Conservation (phyloP, 495 filamentous ascomycete genomes). For the Apiosordaria backusii region DNA sequence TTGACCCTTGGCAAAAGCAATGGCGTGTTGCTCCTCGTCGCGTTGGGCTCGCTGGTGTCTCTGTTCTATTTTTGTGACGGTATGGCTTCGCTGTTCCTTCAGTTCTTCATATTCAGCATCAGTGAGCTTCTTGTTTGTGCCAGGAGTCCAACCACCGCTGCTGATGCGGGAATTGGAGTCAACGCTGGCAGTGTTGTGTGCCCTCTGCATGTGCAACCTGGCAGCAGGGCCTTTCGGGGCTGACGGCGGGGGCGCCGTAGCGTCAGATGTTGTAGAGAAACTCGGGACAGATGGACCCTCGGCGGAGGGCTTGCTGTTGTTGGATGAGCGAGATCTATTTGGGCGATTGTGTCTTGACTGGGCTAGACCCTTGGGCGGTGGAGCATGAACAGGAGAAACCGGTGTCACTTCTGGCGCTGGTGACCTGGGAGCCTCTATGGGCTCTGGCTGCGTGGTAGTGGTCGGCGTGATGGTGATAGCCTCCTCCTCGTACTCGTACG, state of each 20-base stretch:
- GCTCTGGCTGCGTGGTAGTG: not conserved
- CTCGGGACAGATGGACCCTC: slow-evolving; percentile 11
- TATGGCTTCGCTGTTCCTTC: slow-evolving; percentile 49
- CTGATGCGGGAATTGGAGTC: slow-evolving; percentile 35
- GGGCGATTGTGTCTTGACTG: slow-evolving; percentile 38
- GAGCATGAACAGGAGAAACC: not conserved
- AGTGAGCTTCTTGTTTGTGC: slow-evolving; percentile 51
- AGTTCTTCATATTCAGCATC: slow-evolving; percentile 50
- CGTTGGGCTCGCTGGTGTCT: slow-evolving; percentile 49
- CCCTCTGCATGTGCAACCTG: not conserved
- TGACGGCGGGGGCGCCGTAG: slow-evolving; percentile 10
- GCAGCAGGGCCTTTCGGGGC: not conserved
- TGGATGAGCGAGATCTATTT: slow-evolving; percentile 24
- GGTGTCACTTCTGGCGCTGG: slow-evolving; percentile 2
- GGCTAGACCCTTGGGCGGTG: slow-evolving; percentile 28
- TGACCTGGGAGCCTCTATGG: not conserved
- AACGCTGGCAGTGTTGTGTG: slow-evolving; percentile 32
- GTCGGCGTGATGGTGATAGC: not conserved
- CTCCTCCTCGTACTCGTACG: slow-evolving; percentile 20
- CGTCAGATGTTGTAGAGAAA: slow-evolving; percentile 5
- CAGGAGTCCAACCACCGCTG: slow-evolving; percentile 47
- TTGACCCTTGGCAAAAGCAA: slow-evolving; percentile 48
- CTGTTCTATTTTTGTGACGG: slow-evolving; percentile 45
- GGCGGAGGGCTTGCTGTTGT: slow-evolving; percentile 13
- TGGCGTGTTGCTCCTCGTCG: slow-evolving; percentile 49